Base-by-base conservation (phyloP, 108 stramenopile species). In the Epithemia pelagica region DNA sequence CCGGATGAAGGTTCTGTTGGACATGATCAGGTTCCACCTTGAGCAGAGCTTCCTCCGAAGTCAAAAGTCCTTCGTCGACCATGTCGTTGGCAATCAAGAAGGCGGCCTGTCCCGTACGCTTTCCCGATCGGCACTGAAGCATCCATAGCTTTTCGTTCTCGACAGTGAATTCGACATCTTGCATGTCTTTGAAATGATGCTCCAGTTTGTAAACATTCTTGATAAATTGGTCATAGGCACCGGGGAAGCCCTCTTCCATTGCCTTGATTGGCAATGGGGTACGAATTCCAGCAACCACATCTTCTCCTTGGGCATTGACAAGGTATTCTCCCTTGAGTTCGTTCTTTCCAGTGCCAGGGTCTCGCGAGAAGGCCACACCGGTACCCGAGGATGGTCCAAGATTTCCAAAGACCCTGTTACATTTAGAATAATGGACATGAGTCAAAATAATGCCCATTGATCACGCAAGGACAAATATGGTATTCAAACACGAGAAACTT, bases 141-240 rank as follows among this genome's bases (percentile, higher is more conserved):
- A 95, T 95, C 86, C 86, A 95, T 24, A 95, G 86, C 69, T 87
- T 89, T 26, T 89, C 88, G 32, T 87, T 76, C 74, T 95, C 84
- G 20, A 95, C 86, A 2, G 91, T 95, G 67, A 95, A 95, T 66
- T 95, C 94, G 7, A 92, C 85, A 81, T 95, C 94, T 73, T 95
- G 93, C 89, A 92, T 91, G 64, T 95, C 91, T 30, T 79, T 76
- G 76, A 87, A 92, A 64, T 92, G 88, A 32, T 73, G 65, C 73
- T 95, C 93, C 10, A 95, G 86, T 55, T 72, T 81, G 31, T 85
- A 72, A 29, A 89, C 76, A 73, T 85, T 90, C 32, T 79, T 69
- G 32, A 87, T 55, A 46, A 95, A 85, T 72, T 95, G 83, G 7
- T 72, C 72, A 69, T 95, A 95, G 20, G 86, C 86, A 19, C 73